phyloP scores from a whole-genome alignment of 768 basidiomycete species.

The Gloeostereum incarnatum region DNA sequence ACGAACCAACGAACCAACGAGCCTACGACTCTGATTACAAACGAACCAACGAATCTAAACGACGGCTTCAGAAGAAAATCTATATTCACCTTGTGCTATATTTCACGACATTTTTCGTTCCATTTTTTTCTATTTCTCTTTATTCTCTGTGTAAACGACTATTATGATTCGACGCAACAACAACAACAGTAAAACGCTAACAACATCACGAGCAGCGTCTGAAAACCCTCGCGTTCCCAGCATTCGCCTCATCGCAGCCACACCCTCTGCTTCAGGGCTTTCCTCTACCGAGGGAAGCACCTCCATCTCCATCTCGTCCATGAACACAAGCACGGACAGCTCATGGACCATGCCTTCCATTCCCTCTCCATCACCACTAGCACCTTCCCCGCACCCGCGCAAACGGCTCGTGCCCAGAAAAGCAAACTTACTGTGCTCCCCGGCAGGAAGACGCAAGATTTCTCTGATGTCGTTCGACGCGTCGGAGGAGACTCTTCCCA shows the following conservation, averaged over 20 bases:
- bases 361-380: slow-evolving; percentile 20
- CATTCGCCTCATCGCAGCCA: slow-evolving; percentile 63
- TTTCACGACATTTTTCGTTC: too few species aligned
- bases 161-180: too few species aligned
- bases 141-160: too few species aligned
- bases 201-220: slow-evolving; percentile 18
- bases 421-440: slow-evolving; percentile 35
- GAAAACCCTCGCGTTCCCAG: slow-evolving; percentile 30
- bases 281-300: slow-evolving; percentile 25
- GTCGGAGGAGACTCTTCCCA: slow-evolving; percentile 22
- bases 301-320: slow-evolving; percentile 19
- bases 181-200: slow-evolving; percentile 12
- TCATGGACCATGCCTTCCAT: slow-evolving; percentile 24
- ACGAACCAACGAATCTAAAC: too few species aligned
- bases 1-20: too few species aligned
- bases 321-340: too few species aligned
- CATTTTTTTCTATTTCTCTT: too few species aligned
- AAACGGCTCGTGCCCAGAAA: slow-evolving; percentile 66
- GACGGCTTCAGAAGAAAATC: too few species aligned
- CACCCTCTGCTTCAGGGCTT: slow-evolving; percentile 43
- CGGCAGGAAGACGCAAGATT: slow-evolving; percentile 26
- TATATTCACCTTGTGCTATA: too few species aligned
- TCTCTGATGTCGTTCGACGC: slow-evolving; percentile 52
- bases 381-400: slow-evolving; percentile 15
- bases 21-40: too few species aligned